Percentiles rank a stretch among this genome's conserved stretches.
Evolutionary conservation across 2,329 filamentous ascomycete species (phyloP).

Genomic region (Coleophoma crateriformis): DNA sequence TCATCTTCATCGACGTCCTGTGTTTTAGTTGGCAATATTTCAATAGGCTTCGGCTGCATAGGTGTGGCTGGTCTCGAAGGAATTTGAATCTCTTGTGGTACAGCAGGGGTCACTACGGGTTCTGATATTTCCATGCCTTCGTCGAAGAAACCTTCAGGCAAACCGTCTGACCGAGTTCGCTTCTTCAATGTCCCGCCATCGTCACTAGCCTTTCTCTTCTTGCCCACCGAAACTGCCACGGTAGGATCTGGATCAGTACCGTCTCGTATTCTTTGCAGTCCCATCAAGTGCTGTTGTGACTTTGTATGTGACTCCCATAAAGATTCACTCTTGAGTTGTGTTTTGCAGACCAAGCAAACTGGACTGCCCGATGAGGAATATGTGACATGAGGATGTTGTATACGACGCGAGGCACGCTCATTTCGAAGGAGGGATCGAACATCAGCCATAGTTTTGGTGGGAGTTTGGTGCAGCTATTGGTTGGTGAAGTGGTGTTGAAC

Average conservation of each 20-base stretch:
- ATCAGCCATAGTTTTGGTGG: conserved; percentile 57
- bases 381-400: conserved; percentile 62
- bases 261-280: conserved; percentile 23
- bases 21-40: conserved; percentile 20
- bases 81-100: conserved; percentile 52
- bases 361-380: conserved; percentile 66
- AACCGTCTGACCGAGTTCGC: conserved; percentile 31
- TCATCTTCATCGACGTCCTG: conserved; percentile 65
- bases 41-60: conserved; percentile 33
- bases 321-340: conserved; percentile 58
- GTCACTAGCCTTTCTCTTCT: conserved; percentile 45
- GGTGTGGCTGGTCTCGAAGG: conserved; percentile 60
- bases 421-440: conserved; percentile 74
- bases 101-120: conserved; percentile 25
- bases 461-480: neutral
- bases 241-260: conserved; percentile 4
- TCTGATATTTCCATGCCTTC: conserved; percentile 8
- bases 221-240: conserved; percentile 15
- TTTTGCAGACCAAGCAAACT: conserved; percentile 60
- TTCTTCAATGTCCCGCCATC: conserved; percentile 34
- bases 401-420: conserved; percentile 68
- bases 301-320: conserved; percentile 61
- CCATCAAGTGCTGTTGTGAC: conserved; percentile 36
- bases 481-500: neutral
- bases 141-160: conserved; percentile 29